Evolutionary conservation across 768 basidiomycete species (phyloP), one percentile per base, ranked within the genome.

Genomic region (Favolaschia claudopus): DNA sequence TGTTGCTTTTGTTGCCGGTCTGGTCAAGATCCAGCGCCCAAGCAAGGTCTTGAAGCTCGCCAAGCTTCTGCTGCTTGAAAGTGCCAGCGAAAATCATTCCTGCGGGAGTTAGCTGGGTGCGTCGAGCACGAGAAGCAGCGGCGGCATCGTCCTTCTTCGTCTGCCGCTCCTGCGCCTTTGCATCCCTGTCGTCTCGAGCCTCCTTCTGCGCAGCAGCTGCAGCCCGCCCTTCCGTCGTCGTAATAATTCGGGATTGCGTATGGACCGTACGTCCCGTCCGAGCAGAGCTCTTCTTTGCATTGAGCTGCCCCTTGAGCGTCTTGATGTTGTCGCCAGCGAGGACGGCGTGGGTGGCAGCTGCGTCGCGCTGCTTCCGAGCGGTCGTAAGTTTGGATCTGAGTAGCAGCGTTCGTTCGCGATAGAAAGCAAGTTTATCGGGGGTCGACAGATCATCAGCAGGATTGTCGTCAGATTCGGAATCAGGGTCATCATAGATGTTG

Each of bases 51-150:
- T 19, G 28, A 12, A 52, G 50, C 39, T 40, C 28, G 15, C 19
- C 28, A 14, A 42, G 29, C 28, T 52, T 52, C n/a, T 52, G 50
- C 38, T 52, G 50, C 39, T 52, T 52, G 29, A 52, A 33, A 7
- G 50, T 42, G 9, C 50, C 50, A 1, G 38, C 25, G 49, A 52
- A 52, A 24, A 15, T 31, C 50, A 52, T 52, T 5, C 38, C 3
- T 14, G 39, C 50, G 17, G 38, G 6, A 15, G 38, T 32, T 7
- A 52, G 15, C 22, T 52, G 14, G 13, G 50, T 22, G 13, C 29
- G 50, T 17, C 39, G 31, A 2, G 50, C 38, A 1, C 39, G 50
- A 17, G 13, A 31, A 5, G 50, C 50, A 13, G 50, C 50, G 4
- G 50, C 50, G 20, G 50, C 29, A 17, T 52, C 29, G 19, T 52